A percentile compares a stretch with the other conserved stretches of the same genome.
Evolutionary conservation across 495 filamentous ascomycete genomes (phyloP).

Genomic region (Lentithecium fluviatile): DNA sequence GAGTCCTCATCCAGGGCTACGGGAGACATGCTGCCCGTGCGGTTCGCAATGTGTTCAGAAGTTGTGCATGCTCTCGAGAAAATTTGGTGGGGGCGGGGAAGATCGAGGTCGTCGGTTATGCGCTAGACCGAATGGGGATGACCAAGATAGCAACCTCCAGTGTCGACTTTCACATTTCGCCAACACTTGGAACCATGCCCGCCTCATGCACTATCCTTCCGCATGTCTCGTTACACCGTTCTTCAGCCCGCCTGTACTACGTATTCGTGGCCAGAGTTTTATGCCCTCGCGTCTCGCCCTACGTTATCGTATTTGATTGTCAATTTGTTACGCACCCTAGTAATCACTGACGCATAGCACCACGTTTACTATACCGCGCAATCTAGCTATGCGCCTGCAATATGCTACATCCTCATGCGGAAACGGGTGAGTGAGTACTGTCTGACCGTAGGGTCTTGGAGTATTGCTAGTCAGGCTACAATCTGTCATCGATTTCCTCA

Average conservation of each 20-base stretch:
- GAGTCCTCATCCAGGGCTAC: constrained; percentile 58
- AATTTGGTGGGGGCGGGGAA: constrained; percentile 1
- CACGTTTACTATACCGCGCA: background rate
- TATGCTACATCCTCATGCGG: background rate
- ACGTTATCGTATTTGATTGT: constrained; percentile 2
- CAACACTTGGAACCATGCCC: background rate
- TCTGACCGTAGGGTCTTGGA: background rate
- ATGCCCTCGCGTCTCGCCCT: background rate
- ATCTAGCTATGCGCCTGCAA: constrained; percentile 1
- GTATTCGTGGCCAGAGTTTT: too few relatives aligned
- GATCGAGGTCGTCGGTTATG: background rate
- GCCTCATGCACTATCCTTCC: background rate
- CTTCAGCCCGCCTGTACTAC: background rate
- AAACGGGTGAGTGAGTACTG: background rate
- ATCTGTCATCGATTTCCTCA: too few relatives aligned
- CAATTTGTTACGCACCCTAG: background rate
- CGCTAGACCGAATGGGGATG: background rate
- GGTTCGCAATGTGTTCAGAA: background rate
- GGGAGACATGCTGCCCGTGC: constrained; percentile 43
- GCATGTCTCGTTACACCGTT: background rate
- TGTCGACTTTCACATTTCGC: background rate
- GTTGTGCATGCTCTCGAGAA: background rate
- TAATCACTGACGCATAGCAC: background rate
- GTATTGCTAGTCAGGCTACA: too few relatives aligned
- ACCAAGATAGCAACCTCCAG: background rate